Base-by-base conservation (phyloP, 108 stramenopile genomes). In the Skeletonema potamos region DNA sequence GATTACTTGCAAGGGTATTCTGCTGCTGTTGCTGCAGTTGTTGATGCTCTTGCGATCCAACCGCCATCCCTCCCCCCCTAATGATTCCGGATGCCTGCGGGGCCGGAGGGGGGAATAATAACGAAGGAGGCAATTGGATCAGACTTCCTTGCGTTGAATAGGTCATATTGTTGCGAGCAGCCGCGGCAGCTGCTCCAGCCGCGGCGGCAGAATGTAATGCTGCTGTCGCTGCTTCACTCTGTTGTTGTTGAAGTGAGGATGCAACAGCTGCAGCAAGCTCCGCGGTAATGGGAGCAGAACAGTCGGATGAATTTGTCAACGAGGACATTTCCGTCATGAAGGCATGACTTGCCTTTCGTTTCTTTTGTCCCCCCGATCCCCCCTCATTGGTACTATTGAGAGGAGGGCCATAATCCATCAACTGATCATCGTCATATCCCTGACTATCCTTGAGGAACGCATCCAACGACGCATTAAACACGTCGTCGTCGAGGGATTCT, bases 21-120 rank as follows among this genome's bases (percentile, higher is more conserved):
- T 41, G 39, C 39, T 41, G 39, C 15, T 60, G 58, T 58, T 67
- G 58, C 18, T 59, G 58, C 74, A 83, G 15, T 27, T 75, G 18
- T 75, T 68, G 15, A 15, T 41, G 39, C 2, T 67, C 71, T 32
- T 71, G 74, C 44, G 82, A 83, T 63, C 76, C 71, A 10, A 68
- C 29, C 24, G 9, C 37, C 55, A 46, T 57, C 15, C n/a, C 24
- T 20, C 56, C 17, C 20, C n/a, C n/a, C n/a, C n/a, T n/a, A n/a
- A n/a, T n/a, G n/a, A n/a, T n/a, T n/a, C n/a, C n/a, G n/a, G n/a
- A n/a, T n/a, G n/a, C n/a, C n/a, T 3, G 39, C 3, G 39, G 37
- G 15, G 37, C 4, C 15, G 39, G 39, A 2, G 39, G 39, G 39
- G 39, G 39, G 39, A 41, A 41, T 4, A 41, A 41, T 41, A 41